Percentiles rank a stretch among this genome's conserved stretches.
Evolutionary conservation across 2,329 filamentous ascomycete species (phyloP).

Genomic region (Talaromyces sp.): DNA sequence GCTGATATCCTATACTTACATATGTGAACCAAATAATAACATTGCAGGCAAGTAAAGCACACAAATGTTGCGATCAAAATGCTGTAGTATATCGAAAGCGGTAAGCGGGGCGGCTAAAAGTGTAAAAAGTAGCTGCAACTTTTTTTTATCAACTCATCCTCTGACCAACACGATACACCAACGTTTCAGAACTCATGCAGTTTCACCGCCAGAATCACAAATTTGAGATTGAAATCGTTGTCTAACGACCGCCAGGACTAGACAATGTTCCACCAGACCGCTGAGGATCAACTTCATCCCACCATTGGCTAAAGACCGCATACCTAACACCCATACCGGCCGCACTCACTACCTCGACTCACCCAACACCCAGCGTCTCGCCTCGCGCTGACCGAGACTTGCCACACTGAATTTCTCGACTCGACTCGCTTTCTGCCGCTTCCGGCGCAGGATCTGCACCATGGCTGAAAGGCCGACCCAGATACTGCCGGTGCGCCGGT

Average conservation of each 20-base stretch:
- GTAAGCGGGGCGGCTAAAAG: background rate
- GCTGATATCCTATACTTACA: no score
- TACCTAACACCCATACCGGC: background rate
- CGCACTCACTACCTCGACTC: background rate
- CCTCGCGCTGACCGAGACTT: background rate
- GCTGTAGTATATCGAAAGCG: background rate
- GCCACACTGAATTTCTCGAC: constrained; percentile 5
- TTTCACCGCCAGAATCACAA: background rate
- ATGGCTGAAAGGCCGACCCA: constrained; percentile 20
- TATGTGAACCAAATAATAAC: no score
- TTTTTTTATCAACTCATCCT: background rate
- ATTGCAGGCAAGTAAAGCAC: background rate
- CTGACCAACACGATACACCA: background rate
- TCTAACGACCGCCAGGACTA: background rate
- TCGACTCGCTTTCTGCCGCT: background rate
- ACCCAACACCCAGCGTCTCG: background rate
- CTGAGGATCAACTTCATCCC: background rate
- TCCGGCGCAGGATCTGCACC: constrained; percentile 3
- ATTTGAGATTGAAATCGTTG: background rate
- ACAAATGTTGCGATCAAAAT: background rate
- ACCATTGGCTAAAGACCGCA: background rate
- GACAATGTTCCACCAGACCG: background rate
- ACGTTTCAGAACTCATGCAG: background rate
- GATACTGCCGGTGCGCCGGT: constrained; percentile 32
- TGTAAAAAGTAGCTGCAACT: background rate